Conservation (phyloP, 768 basidiomycete genomes). For the Phanerochaete sordida region DNA sequence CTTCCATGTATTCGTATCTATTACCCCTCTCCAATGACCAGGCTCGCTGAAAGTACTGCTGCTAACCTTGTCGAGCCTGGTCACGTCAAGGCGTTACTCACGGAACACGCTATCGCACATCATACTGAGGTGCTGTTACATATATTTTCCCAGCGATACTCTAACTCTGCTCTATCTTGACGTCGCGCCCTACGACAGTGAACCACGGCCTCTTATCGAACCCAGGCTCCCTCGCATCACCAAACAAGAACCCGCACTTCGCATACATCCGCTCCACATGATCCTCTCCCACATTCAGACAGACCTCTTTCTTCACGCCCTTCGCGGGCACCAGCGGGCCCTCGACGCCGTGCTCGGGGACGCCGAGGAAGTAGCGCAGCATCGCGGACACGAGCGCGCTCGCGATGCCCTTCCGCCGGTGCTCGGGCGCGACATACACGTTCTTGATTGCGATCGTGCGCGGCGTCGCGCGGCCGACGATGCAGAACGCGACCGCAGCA, state of each 20-base stretch:
- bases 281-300: conserved; percentile 6
- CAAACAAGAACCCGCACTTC: conserved; percentile 8
- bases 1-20: too few relatives aligned
- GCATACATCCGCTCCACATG: conserved; percentile 5
- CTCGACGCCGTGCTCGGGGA: conserved; percentile 2
- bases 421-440: conserved; percentile 13
- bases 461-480: conserved; percentile 11
- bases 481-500: conserved; percentile 8
- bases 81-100: too few relatives aligned
- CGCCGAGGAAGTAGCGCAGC: conserved; percentile 16
- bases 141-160: not conserved
- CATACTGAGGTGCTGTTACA: too few relatives aligned
- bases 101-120: too few relatives aligned
- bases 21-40: too few relatives aligned
- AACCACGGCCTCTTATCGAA: conserved; percentile 4
- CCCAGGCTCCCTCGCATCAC: not conserved
- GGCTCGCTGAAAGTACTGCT: too few relatives aligned
- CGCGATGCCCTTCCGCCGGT: conserved; percentile 16
- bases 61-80: too few relatives aligned
- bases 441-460: conserved; percentile 16
- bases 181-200: not conserved
- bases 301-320: conserved; percentile 12
- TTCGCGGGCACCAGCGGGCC: not conserved
- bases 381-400: conserved; percentile 14
- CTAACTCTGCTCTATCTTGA: not conserved